A percentile compares a stretch with the other conserved stretches of the same genome.
These are phyloP conservation scores for Mortierella sp. DNA, from an alignment of 371 early-diverging fungal species.

Conservation along the genomic window DNA sequence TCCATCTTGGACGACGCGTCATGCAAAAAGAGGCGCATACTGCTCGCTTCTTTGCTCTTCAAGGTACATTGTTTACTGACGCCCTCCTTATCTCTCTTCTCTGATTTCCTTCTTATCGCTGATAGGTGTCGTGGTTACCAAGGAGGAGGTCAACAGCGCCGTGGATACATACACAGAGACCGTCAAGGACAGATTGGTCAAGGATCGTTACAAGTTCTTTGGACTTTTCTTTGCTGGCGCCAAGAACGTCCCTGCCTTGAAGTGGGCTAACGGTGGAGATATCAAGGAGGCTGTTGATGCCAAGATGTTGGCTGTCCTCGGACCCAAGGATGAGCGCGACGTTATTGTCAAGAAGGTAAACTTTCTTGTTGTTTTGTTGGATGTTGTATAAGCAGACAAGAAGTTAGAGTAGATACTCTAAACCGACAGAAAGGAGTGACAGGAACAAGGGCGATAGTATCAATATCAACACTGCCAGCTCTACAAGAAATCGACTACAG, in stretches of 20 bases:
- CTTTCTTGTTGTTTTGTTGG: constrained; percentile 3
- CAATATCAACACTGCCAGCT: too few species aligned
- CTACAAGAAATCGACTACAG: background rate
- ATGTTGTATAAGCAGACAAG: constrained; percentile 59
- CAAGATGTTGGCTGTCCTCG: constrained; percentile 86
- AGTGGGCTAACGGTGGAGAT: constrained; percentile 92
- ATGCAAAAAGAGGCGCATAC: background rate
- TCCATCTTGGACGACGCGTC: constrained; percentile 9
- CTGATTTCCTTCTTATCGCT: background rate
- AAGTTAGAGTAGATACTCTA: constrained; percentile 22
- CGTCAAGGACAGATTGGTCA: constrained; percentile 79
- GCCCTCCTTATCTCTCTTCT: background rate
- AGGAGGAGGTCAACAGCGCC: constrained; percentile 71
- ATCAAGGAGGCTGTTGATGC: constrained; percentile 92
- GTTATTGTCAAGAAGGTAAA: constrained; percentile 72
- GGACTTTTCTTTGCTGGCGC: constrained; percentile 83
- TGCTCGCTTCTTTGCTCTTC: background rate
- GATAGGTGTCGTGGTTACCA: constrained; percentile 84
- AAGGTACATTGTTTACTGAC: background rate
- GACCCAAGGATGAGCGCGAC: constrained; percentile 97
- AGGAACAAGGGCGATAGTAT: too few species aligned
- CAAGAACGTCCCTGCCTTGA: constrained; percentile 77
- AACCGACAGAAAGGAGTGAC: background rate
- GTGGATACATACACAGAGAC: constrained; percentile 72
- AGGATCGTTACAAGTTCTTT: constrained; percentile 87